Evolutionary conservation across 2,329 filamentous ascomycete genomes (phyloP).

Genomic region (Fusarium aywerte): DNA sequence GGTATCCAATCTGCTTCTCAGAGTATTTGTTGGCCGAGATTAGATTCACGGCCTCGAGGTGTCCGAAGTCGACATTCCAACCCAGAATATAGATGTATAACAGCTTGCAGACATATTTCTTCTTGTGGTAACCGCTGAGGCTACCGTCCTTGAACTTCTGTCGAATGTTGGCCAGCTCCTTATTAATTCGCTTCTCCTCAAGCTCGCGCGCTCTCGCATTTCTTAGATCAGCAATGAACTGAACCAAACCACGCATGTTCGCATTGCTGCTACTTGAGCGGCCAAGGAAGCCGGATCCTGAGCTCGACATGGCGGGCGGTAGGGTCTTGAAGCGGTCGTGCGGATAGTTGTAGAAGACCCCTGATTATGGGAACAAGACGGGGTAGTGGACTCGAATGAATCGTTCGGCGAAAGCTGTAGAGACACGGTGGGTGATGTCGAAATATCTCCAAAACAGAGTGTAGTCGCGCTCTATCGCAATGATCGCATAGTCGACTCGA

Average conservation of each 20-base stretch:
- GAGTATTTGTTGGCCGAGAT: conserved; percentile 98
- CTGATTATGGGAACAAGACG: conserved; percentile 36
- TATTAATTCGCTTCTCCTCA: conserved; percentile 99
- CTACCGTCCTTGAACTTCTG: conserved; percentile 98
- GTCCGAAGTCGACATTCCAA: conserved; percentile 99
- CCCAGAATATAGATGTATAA: conserved; percentile 99
- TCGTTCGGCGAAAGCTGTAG: conserved; percentile 18
- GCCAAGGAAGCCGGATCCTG: conserved; percentile 71
- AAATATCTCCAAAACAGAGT: conserved; percentile 43
- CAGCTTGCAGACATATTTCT: conserved; percentile 99
- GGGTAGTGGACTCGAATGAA: conserved; percentile 22
- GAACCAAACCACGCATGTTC: conserved; percentile 86
- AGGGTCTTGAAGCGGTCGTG: conserved; percentile 17
- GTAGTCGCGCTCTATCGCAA: conserved; percentile 41
- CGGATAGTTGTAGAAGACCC: conserved; percentile 39
- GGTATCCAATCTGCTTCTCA: conserved; percentile 98
- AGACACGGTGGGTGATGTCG: conserved; percentile 12
- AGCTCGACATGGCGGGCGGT: conserved; percentile 62
- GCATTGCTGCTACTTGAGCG: conserved; percentile 72
- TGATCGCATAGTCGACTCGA: conserved; percentile 49
- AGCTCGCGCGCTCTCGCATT: conserved; percentile 95
- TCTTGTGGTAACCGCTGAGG: conserved; percentile 97
- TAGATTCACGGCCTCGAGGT: conserved; percentile 97
- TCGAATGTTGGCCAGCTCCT: conserved; percentile 96
- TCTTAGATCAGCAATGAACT: conserved; percentile 96